A percentile compares a stretch with the other conserved stretches of the same genome.
phyloP scores from a whole-genome alignment of 495 filamentous ascomycete species.

The Jackrogersella minutella region DNA sequence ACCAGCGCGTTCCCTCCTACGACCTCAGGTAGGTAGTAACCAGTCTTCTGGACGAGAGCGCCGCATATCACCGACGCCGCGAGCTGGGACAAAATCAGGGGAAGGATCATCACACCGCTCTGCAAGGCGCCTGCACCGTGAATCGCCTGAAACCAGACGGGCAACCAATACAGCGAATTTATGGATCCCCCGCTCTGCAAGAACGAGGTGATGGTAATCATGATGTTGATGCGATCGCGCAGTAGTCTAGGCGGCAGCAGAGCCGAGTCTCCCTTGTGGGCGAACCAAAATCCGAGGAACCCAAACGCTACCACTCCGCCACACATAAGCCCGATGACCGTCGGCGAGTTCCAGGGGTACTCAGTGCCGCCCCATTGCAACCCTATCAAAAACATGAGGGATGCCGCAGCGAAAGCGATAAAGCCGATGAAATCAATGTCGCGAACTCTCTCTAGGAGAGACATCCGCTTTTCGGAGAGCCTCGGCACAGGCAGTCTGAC shows the following conservation, averaged over 20 bases:
- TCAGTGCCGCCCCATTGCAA: constrained; percentile 60
- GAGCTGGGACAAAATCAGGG: constrained; percentile 61
- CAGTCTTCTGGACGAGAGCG: constrained; percentile 47
- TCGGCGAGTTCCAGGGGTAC: constrained; percentile 56
- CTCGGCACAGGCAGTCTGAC: constrained; percentile 26
- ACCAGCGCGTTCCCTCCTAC: constrained; percentile 63
- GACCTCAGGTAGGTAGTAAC: constrained; percentile 61
- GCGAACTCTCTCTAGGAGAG: constrained; percentile 12
- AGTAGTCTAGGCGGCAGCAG: constrained; percentile 42
- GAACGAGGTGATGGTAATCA: constrained; percentile 40
- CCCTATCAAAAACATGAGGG: constrained; percentile 56
- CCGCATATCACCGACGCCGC: constrained; percentile 57
- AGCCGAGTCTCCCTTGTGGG: constrained; percentile 55
- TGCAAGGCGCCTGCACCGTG: constrained; percentile 54
- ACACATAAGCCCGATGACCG: constrained; percentile 48
- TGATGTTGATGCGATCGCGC: constrained; percentile 37
- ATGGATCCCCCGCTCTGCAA: constrained; percentile 35
- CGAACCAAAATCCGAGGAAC: constrained; percentile 56
- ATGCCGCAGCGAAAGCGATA: constrained; percentile 53
- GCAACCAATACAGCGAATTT: constrained; percentile 53
- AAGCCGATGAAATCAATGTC: constrained; percentile 60
- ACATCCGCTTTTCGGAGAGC: constrained; percentile 5
- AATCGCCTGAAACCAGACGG: constrained; percentile 74
- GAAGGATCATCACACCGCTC: constrained; percentile 61
- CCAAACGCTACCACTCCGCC: constrained; percentile 52